Evolutionary conservation across 352 stramenopile species (phyloP).

Genomic region (Phytophthora citrophthora): DNA sequence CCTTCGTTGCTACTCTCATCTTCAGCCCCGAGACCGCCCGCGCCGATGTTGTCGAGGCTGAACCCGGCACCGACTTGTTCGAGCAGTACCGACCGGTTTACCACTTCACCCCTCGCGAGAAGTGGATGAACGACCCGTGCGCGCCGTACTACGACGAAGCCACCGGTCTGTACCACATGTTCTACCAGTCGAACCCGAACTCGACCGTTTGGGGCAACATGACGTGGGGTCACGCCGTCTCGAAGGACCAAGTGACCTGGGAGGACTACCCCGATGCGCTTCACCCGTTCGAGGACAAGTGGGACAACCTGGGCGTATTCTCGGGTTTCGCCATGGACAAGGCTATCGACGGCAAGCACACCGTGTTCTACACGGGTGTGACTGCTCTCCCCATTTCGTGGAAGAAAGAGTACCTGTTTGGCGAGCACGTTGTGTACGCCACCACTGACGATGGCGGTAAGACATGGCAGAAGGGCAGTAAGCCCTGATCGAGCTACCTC

Average conservation of each 20-base stretch:
- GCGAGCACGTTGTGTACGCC: conserved; percentile 73
- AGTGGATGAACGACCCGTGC: conserved; percentile 89
- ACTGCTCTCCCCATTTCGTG: conserved; percentile 55
- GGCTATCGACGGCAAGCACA: conserved; percentile 67
- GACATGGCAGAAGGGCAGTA: conserved; percentile 63
- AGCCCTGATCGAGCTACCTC: conserved; percentile 60
- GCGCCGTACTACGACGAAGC: conserved; percentile 71
- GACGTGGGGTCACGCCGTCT: conserved; percentile 81
- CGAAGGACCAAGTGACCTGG: conserved; percentile 77
- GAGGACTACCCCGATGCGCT: conserved; percentile 69
- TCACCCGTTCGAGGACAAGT: conserved; percentile 56
- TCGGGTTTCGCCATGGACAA: conserved; percentile 70
- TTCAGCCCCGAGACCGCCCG: conserved; percentile 19
- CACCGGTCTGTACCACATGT: conserved; percentile 77
- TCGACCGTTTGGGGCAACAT: conserved; percentile 72
- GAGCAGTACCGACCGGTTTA: conserved; percentile 66
- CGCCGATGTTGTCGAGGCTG: conserved; percentile 34
- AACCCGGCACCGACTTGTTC: conserved; percentile 48
- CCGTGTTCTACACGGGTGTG: conserved; percentile 72
- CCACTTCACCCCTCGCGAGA: conserved; percentile 75
- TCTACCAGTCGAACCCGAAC: conserved; percentile 80
- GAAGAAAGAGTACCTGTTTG: conserved; percentile 60
- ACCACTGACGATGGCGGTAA: conserved; percentile 62
- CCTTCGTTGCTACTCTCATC: conserved; percentile 19
- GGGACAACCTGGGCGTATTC: conserved; percentile 78